Evolutionary conservation across 1,139 yeast genomes (phyloP), one percentile per base, ranked within the genome.

Genomic region (Suhomyces atakaporum): DNA sequence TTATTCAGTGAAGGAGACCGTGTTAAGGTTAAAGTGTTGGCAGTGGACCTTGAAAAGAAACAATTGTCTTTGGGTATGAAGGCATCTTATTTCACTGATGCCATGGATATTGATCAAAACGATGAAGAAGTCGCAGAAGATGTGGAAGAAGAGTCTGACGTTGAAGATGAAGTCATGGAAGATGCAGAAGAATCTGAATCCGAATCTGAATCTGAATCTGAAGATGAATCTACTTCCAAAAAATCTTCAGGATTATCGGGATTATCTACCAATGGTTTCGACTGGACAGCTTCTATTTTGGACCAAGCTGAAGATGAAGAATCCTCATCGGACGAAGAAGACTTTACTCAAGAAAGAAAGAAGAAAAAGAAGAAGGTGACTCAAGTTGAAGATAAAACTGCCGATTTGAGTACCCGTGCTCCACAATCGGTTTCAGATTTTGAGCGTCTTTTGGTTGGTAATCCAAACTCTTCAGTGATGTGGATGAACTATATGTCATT

Each of bases 401-500:
- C 84, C 33, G 94, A 86, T 39, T 73, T 92, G 44, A 80, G 79
- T 51, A 77, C 94, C 16, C 75, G 90, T 53, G 85, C 92, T 9
- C 98, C 98, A 25, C 95, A 90, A 61, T 88, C 97, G 36, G 84
- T 81, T 31, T 68, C 81, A 39, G 99, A 92, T 63, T 92, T 88
- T 56, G 99, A 92, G 63, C 79, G 98, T 53, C 68, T 92, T 47
- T 73, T 92, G 38, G 77, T 92, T 42, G 95, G 97, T 56, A 84
- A 85, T 55, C 97, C 98, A 38, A 85, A 88, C 66, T 87, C 96
- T 3, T 90, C 98, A 1, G 78, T 90, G 34, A 66, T 89, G 47
- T 92, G 98, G 98, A 90, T 92, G 88, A 88, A 90, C 63, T 92
- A 86, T 63, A 92, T 94, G 97, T 92, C 97, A 3, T 92, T 90